Evolutionary conservation across 345 rosid species (phyloP).

Genomic region (Populus nigra): DNA sequence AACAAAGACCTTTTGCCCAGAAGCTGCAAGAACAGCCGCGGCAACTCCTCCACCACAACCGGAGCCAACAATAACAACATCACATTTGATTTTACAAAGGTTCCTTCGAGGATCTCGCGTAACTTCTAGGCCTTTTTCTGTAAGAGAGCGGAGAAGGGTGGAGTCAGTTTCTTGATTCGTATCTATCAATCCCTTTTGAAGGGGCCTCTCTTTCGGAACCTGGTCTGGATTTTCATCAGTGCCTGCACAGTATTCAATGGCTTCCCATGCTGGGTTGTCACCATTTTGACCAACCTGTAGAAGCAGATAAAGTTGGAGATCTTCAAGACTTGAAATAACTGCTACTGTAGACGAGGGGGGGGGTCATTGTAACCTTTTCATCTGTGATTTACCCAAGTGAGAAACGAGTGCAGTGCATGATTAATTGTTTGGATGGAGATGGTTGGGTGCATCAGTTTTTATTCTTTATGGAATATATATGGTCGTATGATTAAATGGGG

Average conservation of each 20-base stretch:
- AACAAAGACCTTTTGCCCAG: slow-evolving; percentile 70
- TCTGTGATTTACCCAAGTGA: too few species aligned
- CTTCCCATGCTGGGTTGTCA: slow-evolving; percentile 72
- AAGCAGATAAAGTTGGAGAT: background rate
- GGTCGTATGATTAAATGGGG: too few species aligned
- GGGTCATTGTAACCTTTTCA: too few species aligned
- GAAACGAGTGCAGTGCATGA: too few species aligned
- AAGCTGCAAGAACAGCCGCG: slow-evolving; percentile 67
- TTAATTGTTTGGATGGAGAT: too few species aligned
- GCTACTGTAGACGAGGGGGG: too few species aligned
- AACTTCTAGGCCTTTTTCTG: slow-evolving; percentile 55
- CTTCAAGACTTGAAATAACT: too few species aligned
- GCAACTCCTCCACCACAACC: slow-evolving; percentile 98
- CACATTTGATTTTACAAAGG: slow-evolving; percentile 58
- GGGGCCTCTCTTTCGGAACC: slow-evolving; percentile 49
- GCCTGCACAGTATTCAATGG: slow-evolving; percentile 50
- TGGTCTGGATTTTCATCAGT: slow-evolving; percentile 12
- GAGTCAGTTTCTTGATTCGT: slow-evolving; percentile 45
- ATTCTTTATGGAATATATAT: too few species aligned
- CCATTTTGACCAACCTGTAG: slow-evolving; percentile 59
- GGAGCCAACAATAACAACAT: slow-evolving; percentile 71
- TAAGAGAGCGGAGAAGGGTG: slow-evolving; percentile 45
- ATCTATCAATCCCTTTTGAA: slow-evolving; percentile 69
- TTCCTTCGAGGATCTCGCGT: slow-evolving; percentile 25
- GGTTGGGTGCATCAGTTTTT: too few species aligned